Evolutionary conservation across 2,329 filamentous ascomycete genomes (phyloP).

Genomic region (Tolypocladium tropicale): DNA sequence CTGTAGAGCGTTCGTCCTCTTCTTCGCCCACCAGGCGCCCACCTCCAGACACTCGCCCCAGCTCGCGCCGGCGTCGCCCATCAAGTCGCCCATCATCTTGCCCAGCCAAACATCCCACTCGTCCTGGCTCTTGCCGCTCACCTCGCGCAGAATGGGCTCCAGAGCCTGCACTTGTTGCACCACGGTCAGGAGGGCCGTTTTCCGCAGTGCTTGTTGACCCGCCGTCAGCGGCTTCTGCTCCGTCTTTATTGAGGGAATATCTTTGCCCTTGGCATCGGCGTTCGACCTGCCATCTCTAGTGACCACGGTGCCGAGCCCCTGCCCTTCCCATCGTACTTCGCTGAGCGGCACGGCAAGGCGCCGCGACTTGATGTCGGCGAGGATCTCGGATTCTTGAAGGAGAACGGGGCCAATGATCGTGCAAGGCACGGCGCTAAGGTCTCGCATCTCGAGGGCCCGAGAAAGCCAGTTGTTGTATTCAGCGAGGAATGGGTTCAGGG

Average conservation of each 20-base stretch:
- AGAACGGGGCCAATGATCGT: constrained; percentile 66
- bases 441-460: constrained; percentile 61
- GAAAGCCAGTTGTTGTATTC: constrained; percentile 79
- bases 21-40: constrained; percentile 84
- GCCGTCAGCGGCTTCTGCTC: constrained; percentile 46
- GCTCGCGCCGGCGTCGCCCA: constrained; percentile 66
- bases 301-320: constrained; percentile 54
- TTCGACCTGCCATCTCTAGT: constrained; percentile 52
- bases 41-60: constrained; percentile 81
- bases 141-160: constrained; percentile 72
- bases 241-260: constrained; percentile 15
- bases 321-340: constrained; percentile 79
- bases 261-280: constrained; percentile 42
- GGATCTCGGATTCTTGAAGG: constrained; percentile 65
- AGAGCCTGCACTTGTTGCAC: constrained; percentile 77
- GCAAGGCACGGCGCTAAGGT: constrained; percentile 67
- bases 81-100: constrained; percentile 75
- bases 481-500: constrained; percentile 70
- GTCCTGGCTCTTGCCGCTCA: constrained; percentile 76
- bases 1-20: constrained; percentile 27
- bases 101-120: constrained; percentile 89
- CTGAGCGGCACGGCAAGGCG: constrained; percentile 80
- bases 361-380: constrained; percentile 60
- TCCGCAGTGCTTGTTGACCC: constrained; percentile 62
- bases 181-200: constrained; percentile 71